Evolutionary conservation across 2,329 filamentous ascomycete genomes (phyloP).

Genomic region (Trichoderma sp.): DNA sequence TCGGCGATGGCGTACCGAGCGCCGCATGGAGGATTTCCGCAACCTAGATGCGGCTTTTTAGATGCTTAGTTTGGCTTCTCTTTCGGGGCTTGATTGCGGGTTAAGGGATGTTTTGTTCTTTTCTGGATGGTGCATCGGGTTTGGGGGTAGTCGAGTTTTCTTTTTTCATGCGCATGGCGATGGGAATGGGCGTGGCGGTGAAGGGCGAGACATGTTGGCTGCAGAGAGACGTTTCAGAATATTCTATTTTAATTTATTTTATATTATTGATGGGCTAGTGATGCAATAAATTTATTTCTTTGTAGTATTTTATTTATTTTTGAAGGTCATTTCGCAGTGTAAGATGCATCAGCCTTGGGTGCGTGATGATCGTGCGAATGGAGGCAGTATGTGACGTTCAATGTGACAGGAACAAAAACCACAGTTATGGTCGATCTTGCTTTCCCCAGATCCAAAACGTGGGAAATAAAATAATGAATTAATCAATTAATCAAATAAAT

Average conservation of each 20-base stretch:
- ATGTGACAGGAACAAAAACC: neutral
- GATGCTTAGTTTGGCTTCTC: neutral
- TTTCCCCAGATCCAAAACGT: neutral
- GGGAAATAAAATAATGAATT: neutral
- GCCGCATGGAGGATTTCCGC: neutral
- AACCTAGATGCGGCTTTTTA: neutral
- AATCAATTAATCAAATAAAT: neutral
- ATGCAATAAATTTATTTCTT: neutral
- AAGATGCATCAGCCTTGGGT: neutral
- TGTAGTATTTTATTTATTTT: neutral
- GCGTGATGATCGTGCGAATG: neutral
- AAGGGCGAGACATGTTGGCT: constrained; percentile 4
- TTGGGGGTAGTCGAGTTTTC: neutral
- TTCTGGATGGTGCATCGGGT: neutral
- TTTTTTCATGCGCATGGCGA: neutral
- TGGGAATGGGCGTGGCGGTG: constrained; percentile 7
- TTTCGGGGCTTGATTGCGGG: neutral
- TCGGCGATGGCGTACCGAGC: neutral
- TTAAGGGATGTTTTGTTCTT: neutral
- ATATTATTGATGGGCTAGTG: neutral
- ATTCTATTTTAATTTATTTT: neutral
- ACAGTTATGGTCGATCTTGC: neutral
- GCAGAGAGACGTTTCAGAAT: neutral
- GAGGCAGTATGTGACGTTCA: neutral
- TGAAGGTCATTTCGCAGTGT: neutral